Base-by-base conservation (phyloP, 2,329 filamentous ascomycete genomes). In the Alternaria dauci region DNA sequence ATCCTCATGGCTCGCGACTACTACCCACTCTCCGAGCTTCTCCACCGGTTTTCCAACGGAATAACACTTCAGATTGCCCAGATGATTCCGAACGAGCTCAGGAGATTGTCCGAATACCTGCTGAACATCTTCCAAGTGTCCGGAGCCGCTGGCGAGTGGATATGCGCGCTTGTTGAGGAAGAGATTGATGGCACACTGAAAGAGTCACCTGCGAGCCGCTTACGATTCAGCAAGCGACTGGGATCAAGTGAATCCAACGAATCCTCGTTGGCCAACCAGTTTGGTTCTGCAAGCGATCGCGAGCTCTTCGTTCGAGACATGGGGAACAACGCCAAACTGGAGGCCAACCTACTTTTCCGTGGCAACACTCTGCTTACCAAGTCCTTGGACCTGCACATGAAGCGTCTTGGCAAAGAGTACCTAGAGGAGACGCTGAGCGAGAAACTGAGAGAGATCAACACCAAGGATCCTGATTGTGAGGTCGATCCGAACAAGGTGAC, bases 121-220 rank as follows among this genome's bases (percentile, higher is more conserved):
- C 82, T 98, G 65, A 96, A 98, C 75, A 96, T 99, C 53, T 99
- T 94, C 71, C 95, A 99, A 74, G 94, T 96, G 3, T 94, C 93
- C 2, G 93, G 92, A 0, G 87, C 88, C 38, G 91, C 92, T 2
- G 86, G 86, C 43, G 93, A 97, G 60, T 99, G 95, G 95, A 85
- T 99, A 23, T 95, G 93, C 84, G 89, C 92, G 2, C 83, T 99
- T 41, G 92, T 97, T 0, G 95, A 99, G 78, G 94, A 98, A 74
- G 95, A 99, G 78, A 98, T 99, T 58, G 95, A 98, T 72, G 94
- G 94, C 0, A 89, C 95, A 18, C 88, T 93, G 56, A 96, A 90
- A 73, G 93, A 97, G 69, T 88, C 89, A 14, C 88, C 90, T 0
- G 86, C 90, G 64, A 92, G 81, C 62, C 77, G 86, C 38, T 75